Base-by-base conservation (phyloP, 495 filamentous ascomycete genomes). In the Tuber umbilicatum region DNA sequence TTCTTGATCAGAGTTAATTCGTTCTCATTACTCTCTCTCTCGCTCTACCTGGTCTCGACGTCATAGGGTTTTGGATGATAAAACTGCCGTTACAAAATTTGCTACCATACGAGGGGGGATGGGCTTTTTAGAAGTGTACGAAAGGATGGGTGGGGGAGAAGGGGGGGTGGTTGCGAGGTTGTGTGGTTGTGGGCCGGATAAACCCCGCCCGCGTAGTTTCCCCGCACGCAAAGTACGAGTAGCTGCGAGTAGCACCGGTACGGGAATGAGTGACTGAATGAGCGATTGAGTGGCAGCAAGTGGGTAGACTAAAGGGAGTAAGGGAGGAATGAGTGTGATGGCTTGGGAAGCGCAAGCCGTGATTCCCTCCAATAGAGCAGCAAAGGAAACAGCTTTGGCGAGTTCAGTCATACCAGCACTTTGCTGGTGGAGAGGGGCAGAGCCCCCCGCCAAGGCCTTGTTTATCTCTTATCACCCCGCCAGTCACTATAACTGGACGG, bases 1-100 rank as follows among this genome's bases (percentile, higher is more conserved):
- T 64, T 64, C 55, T 64, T 64, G 55, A 64, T 64, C 27, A 64
- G 55, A 31, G 55, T 64, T 4, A 64, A 64, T 64, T 19, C 55
- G 5, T 64, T 60, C 27, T 31, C 12, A 31, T 16, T 16, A n/a
- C n/a, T 31, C n/a, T 16, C n/a, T 35, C 14, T 31, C 55, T 35
- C 2, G 12, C 27, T 64, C 27, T 64, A 14, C 55, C 27, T 64
- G 55, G 55, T 1, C 50, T 27, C 55, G 14, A 64, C 55, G 55
- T 35, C 55, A 64, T 35, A 64, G 55, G 14, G 55, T 64, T 64
- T 64, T 35, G 27, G 55, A 14, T 64, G 27, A 27, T 35, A 35
- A 35, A 64, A 64, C 27, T 64, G 55, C 55, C 55, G 55, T 64
- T 64, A 64, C n/a, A 35, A 31, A 17, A 27, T 31, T 35, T 17